Conservation (phyloP, 176 grass and related monocot species). For the Typha latifolia region DNA sequence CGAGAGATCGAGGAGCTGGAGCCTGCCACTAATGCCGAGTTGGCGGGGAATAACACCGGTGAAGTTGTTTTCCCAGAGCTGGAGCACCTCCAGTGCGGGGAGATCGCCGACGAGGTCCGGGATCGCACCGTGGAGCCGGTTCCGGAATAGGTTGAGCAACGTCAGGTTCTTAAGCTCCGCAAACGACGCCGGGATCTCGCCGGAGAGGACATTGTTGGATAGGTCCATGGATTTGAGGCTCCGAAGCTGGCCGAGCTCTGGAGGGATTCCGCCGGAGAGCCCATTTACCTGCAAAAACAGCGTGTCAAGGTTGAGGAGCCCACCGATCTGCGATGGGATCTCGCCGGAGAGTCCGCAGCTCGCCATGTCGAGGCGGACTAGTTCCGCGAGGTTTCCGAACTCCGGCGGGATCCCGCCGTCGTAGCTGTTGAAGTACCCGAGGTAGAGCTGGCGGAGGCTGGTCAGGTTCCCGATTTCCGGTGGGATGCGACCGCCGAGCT, state of each 20-base stretch:
- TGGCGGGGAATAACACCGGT: constrained; percentile 51
- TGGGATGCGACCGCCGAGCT: constrained; percentile 61
- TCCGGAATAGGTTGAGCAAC: constrained; percentile 79
- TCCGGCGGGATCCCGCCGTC: constrained; percentile 57
- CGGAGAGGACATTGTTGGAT: constrained; percentile 73
- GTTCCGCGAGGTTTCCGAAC: constrained; percentile 43
- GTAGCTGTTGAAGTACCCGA: constrained; percentile 90
- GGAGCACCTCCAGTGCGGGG: constrained; percentile 78
- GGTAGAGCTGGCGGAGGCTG: constrained; percentile 53
- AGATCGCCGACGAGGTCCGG: constrained; percentile 61
- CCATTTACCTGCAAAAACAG: constrained; percentile 84
- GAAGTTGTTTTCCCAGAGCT: constrained; percentile 97
- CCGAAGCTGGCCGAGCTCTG: constrained; percentile 48
- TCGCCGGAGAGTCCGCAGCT: constrained; percentile 69
- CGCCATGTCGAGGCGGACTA: constrained; percentile 73
- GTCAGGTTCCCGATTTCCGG: constrained; percentile 64
- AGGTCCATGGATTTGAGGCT: constrained; percentile 82
- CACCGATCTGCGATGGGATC: constrained; percentile 50
- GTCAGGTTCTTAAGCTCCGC: constrained; percentile 53
- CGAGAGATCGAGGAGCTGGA: constrained; percentile 67
- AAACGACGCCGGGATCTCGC: constrained; percentile 64
- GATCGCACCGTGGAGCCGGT: constrained; percentile 60
- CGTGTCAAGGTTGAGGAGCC: constrained; percentile 64
- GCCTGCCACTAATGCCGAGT: constrained; percentile 43
- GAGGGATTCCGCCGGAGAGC: constrained; percentile 37